Evolutionary conservation across 2,329 filamentous ascomycete species (phyloP), one percentile per base, ranked within the genome.

Genomic region (Scytalidium sp.): DNA sequence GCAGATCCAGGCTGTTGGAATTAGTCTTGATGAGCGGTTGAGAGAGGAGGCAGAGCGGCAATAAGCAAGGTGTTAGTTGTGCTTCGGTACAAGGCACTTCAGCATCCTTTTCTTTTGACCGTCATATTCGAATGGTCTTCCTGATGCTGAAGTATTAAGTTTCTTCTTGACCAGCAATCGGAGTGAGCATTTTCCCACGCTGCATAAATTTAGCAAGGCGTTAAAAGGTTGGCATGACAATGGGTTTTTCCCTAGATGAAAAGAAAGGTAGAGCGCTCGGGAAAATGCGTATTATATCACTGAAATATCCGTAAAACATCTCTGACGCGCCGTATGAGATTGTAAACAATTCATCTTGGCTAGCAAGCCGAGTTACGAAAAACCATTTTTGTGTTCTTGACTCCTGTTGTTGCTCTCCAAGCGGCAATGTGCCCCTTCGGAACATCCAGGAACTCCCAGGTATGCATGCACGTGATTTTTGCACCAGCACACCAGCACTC

Each of bases 21-120:
- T 73, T 71, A 55, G 57, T 45, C 70, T 85, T 19, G 82, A 90
- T 64, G 83, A 89, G 58, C 88, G 87, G 52, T 77, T 92, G 56
- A 85, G 86, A 42, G 80, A 87, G 53, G 88, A 88, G 58, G 75
- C 89, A 41, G 88, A 93, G 63, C 76, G 58, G 19, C 47, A 52
- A 15, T 25, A 53, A 49, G n/a, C n/a, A n/a, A n/a, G n/a, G n/a
- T n/a, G n/a, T n/a, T n/a, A n/a, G n/a, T n/a, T n/a, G n/a, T n/a
- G n/a, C n/a, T n/a, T n/a, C n/a, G n/a, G n/a, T n/a, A n/a, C n/a
- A n/a, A n/a, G n/a, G n/a, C n/a, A n/a, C n/a, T n/a, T n/a, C n/a
- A n/a, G n/a, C n/a, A n/a, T n/a, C n/a, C n/a, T n/a, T n/a, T n/a
- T n/a, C n/a, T n/a, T n/a, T n/a, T n/a, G n/a, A n/a, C n/a, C n/a